Conservation (phyloP, 2,329 filamentous ascomycete genomes). For the Aspergillus latus region DNA sequence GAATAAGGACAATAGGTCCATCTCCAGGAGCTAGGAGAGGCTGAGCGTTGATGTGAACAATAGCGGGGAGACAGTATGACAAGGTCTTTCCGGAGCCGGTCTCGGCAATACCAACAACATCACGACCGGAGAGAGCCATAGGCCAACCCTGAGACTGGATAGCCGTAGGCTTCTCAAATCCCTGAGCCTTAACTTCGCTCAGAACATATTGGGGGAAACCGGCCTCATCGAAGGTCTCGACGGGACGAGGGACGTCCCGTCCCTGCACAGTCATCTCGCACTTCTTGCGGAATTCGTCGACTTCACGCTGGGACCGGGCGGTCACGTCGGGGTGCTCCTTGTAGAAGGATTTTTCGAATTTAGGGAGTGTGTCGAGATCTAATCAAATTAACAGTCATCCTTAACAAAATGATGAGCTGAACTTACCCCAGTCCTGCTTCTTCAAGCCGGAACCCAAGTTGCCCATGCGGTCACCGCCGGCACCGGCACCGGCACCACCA, state of each 20-base stretch:
- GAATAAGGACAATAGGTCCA: conserved; percentile 92
- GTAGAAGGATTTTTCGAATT: conserved; percentile 99
- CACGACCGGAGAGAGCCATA: conserved; percentile 96
- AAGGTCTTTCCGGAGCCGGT: conserved; percentile 99
- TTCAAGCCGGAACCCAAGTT: conserved; percentile 85
- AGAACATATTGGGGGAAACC: conserved; percentile 96
- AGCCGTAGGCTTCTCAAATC: conserved; percentile 87
- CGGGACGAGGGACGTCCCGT: conserved; percentile 80
- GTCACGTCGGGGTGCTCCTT: conserved; percentile 85
- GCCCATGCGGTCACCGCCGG: conserved; percentile 90
- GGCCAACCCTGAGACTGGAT: conserved; percentile 99
- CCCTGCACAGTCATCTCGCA: conserved; percentile 83
- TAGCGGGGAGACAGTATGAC: conserved; percentile 95
- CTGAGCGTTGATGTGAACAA: conserved; percentile 99
- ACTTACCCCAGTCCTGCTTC: conserved; percentile 83
- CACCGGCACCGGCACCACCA: conserved; percentile 51
- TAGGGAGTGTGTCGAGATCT: conserved; percentile 79
- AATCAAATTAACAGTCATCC: conserved; percentile 29
- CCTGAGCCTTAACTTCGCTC: conserved; percentile 97
- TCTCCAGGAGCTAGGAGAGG: conserved; percentile 92
- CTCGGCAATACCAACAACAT: conserved; percentile 98
- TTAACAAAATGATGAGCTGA: not conserved
- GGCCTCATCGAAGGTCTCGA: conserved; percentile 96
- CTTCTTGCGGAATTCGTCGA: conserved; percentile 83
- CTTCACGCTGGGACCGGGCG: conserved; percentile 71